Conservation (phyloP, 1,139 yeast species). For the Scheffersomyces quercinus region DNA sequence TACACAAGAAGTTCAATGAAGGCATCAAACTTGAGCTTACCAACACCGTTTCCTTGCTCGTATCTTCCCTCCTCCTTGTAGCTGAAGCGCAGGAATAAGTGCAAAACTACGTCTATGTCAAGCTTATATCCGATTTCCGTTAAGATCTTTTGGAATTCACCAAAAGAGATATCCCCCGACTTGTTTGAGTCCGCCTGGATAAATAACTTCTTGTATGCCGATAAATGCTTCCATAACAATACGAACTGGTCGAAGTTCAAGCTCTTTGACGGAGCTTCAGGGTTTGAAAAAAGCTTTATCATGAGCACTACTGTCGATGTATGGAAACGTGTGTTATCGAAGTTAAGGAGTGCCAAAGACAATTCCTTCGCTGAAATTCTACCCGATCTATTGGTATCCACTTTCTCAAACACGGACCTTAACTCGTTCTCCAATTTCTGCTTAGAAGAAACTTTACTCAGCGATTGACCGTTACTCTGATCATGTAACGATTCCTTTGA, state of each 20-base stretch:
- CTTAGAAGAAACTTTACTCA: constrained; percentile 19
- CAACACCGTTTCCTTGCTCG: constrained; percentile 33
- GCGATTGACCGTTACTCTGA: constrained; percentile 6
- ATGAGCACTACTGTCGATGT: constrained; percentile 63
- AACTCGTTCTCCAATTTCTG: constrained; percentile 52
- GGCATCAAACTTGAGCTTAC: constrained; percentile 74
- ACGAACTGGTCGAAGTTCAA: constrained; percentile 68
- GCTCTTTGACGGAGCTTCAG: constrained; percentile 34
- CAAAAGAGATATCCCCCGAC: constrained; percentile 63
- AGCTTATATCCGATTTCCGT: constrained; percentile 70
- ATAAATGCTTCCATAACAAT: constrained; percentile 68
- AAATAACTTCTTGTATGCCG: constrained; percentile 71
- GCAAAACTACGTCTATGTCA: constrained; percentile 61
- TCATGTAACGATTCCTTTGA: constrained; percentile 2
- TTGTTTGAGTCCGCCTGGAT: constrained; percentile 62
- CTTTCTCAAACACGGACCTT: constrained; percentile 55
- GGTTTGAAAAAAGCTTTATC: constrained; percentile 59
- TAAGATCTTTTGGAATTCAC: constrained; percentile 67
- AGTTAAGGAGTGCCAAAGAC: constrained; percentile 61
- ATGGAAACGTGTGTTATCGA: constrained; percentile 64
- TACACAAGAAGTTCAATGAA: constrained; percentile 81
- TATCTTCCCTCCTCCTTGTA: constrained; percentile 34
- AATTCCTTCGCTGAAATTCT: constrained; percentile 59
- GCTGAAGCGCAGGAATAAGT: constrained; percentile 61
- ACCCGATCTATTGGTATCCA: constrained; percentile 57